These are phyloP conservation scores for Limnanthes douglasii DNA, from an alignment of 345 rosid genomes.

Conservation along the genomic window DNA sequence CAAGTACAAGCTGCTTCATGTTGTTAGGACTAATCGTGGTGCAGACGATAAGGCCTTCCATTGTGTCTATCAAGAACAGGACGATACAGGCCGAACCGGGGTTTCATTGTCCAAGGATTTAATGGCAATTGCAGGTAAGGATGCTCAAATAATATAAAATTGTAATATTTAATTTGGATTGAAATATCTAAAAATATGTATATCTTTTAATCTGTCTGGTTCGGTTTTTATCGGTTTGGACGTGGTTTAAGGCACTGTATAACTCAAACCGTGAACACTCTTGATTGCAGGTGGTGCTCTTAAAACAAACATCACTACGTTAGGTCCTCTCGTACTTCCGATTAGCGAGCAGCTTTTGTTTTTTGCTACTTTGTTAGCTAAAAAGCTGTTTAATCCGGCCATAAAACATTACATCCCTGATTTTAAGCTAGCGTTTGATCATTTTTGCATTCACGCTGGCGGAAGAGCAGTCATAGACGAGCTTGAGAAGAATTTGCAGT, in stretches of 20 bases:
- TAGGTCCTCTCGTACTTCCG: constrained; percentile 45
- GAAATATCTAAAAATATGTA: too few relatives aligned
- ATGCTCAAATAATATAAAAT: too few relatives aligned
- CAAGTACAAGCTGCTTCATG: constrained; percentile 39
- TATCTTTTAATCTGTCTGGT: too few relatives aligned
- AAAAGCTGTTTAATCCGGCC: constrained; percentile 23
- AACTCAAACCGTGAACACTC: too few relatives aligned
- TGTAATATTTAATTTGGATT: too few relatives aligned
- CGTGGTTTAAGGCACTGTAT: too few relatives aligned
- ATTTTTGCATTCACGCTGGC: constrained; percentile 49
- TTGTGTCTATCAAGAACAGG: constrained; percentile 51
- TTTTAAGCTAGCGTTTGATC: constrained; percentile 40
- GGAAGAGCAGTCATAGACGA: constrained; percentile 50
- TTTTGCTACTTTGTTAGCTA: constrained; percentile 24
- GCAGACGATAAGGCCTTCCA: constrained; percentile 43
- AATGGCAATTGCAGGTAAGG: constrained; percentile 62
- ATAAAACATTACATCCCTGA: constrained; percentile 43
- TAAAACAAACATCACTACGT: constrained; percentile 35
- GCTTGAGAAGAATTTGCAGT: constrained; percentile 43
- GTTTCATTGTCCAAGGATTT: constrained; percentile 42
- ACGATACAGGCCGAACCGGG: constrained; percentile 34
- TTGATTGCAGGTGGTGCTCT: constrained; percentile 50
- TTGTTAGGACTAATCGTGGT: constrained; percentile 44
- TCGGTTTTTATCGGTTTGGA: too few relatives aligned
- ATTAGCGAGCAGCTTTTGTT: constrained; percentile 42